Conservation (phyloP, 176 grass and related monocot genomes). For the Musa beccarii region DNA sequence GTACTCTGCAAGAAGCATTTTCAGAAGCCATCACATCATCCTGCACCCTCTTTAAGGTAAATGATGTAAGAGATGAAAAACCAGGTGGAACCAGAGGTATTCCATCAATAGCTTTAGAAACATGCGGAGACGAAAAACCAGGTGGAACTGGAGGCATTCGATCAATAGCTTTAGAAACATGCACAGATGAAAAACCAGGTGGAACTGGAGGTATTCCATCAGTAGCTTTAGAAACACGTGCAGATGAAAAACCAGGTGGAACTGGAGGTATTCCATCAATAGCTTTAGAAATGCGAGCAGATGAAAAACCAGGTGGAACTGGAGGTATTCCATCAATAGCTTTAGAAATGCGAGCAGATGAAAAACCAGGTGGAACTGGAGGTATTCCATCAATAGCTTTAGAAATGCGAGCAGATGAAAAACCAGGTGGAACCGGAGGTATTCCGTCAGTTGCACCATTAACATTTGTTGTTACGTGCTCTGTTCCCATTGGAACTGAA, state of each 20-base stretch:
- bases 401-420: too few relatives aligned
- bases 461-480: background rate
- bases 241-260: background rate
- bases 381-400: constrained; percentile 3
- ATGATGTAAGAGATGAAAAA: constrained; percentile 49
- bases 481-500: background rate
- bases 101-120: background rate
- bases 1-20: constrained; percentile 22
- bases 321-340: background rate
- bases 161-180: too few relatives aligned
- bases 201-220: constrained; percentile 2
- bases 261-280: constrained; percentile 1
- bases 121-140: too few relatives aligned
- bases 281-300: too few relatives aligned
- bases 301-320: background rate
- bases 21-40: constrained; percentile 19
- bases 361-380: background rate
- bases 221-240: background rate
- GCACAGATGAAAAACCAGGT: background rate
- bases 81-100: constrained; percentile 58
- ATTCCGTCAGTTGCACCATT: background rate
- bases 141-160: constrained; percentile 2
- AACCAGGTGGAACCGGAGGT: background rate
- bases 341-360: too few relatives aligned
- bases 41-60: constrained; percentile 30